Evolutionary conservation across 495 filamentous ascomycete genomes (phyloP).

Genomic region (Penicillium maclennaniae): DNA sequence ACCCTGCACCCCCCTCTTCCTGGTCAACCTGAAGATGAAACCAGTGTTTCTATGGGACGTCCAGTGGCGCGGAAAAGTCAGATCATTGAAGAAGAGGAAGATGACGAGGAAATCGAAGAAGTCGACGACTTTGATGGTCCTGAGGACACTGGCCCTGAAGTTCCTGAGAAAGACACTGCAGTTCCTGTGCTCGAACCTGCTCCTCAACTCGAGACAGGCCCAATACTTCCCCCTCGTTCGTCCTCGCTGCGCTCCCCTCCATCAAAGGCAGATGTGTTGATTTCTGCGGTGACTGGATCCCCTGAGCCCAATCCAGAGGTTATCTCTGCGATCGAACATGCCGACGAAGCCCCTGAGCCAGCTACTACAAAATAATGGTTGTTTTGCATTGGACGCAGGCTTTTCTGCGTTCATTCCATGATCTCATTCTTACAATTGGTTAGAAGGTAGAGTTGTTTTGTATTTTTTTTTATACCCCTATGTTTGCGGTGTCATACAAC

Average conservation of each 20-base stretch:
- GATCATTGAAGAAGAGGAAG: conserved; percentile 86
- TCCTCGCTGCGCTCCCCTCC: conserved; percentile 32
- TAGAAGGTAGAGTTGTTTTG: conserved; percentile 28
- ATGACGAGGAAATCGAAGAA: conserved; percentile 68
- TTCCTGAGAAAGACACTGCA: background rate
- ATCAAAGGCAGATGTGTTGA: conserved; percentile 8
- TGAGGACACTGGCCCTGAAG: conserved; percentile 29
- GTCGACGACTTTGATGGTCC: conserved; percentile 63
- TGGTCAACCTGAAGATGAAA: conserved; percentile 44
- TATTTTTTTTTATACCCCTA: conserved; percentile 33
- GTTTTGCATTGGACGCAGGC: conserved; percentile 10
- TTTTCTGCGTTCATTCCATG: conserved; percentile 8
- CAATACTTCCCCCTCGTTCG: conserved; percentile 34
- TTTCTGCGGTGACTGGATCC: conserved; percentile 6
- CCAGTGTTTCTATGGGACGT: conserved; percentile 51
- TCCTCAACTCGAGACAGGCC: conserved; percentile 32
- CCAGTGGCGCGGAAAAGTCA: conserved; percentile 54
- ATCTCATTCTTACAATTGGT: conserved; percentile 13
- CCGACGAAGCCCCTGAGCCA: conserved; percentile 1
- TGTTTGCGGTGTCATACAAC: conserved; percentile 19
- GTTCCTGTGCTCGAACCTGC: conserved; percentile 30
- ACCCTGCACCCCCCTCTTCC: conserved; percentile 37
- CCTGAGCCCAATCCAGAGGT: conserved; percentile 1
- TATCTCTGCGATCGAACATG: background rate
- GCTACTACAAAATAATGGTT: conserved; percentile 5